phyloP scores from a whole-genome alignment of 352 stramenopile species.

The Globisporangium cederbergense region DNA sequence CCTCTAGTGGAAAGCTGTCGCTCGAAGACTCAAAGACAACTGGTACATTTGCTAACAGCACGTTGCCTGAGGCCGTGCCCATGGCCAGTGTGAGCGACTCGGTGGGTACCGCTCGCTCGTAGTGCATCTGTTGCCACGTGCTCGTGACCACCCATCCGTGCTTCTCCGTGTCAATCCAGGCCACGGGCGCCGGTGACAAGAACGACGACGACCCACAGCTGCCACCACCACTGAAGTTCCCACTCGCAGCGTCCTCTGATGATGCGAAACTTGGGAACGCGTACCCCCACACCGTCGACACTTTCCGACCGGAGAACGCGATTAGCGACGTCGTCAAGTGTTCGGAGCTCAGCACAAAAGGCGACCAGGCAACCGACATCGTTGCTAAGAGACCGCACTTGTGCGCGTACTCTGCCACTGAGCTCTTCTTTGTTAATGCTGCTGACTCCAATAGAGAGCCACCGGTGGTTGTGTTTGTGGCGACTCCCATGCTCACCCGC shows the following conservation, averaged over 20 bases:
- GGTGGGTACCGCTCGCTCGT: slow-evolving; percentile 15
- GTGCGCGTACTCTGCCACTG: slow-evolving; percentile 58
- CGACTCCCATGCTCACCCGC: not conserved
- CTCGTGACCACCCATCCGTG: slow-evolving; percentile 68
- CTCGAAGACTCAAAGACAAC: slow-evolving; percentile 12
- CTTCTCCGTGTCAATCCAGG: slow-evolving; percentile 61
- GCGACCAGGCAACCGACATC: slow-evolving; percentile 67
- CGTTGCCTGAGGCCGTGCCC: slow-evolving; percentile 57
- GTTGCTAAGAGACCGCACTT: slow-evolving; percentile 58
- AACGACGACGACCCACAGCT: slow-evolving; percentile 11
- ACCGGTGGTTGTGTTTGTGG: not conserved
- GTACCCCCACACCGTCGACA: slow-evolving; percentile 75
- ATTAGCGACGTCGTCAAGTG: slow-evolving; percentile 59
- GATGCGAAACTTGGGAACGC: slow-evolving; percentile 36
- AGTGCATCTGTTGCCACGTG: slow-evolving; percentile 67
- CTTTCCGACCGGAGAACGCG: slow-evolving; percentile 52
- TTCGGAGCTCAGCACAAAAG: slow-evolving; percentile 44
- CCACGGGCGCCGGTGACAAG: slow-evolving; percentile 29
- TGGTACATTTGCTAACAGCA: slow-evolving; percentile 46
- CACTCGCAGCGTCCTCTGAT: slow-evolving; percentile 9
- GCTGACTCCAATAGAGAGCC: not conserved
- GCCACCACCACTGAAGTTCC: not conserved
- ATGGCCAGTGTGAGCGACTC: slow-evolving; percentile 40
- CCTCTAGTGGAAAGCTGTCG: slow-evolving; percentile 10
- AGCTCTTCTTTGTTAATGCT: slow-evolving; percentile 18